These are phyloP conservation scores for Plantago elongata DNA, from an alignment of 257 asterid species.

Conservation along the genomic window DNA sequence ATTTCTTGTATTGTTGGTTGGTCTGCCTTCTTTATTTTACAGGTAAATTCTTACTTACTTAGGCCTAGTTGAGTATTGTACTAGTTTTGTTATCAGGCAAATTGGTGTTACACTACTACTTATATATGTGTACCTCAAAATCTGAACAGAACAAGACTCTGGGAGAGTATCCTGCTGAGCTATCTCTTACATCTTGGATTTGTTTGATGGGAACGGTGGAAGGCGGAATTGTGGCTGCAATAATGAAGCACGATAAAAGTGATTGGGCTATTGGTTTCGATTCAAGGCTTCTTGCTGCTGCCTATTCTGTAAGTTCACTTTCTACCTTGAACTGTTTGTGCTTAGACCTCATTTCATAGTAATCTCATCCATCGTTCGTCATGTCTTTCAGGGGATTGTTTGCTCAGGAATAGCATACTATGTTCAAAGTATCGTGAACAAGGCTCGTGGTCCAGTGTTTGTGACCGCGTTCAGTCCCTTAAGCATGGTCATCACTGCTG, in stretches of 20 bases:
- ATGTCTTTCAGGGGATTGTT: conserved; percentile 50
- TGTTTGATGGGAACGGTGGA: conserved; percentile 68
- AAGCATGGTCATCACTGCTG: conserved; percentile 70
- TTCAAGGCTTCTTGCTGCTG: conserved; percentile 77
- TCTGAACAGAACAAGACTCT: conserved; percentile 56
- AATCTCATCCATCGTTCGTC: not conserved
- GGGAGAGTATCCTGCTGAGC: conserved; percentile 77
- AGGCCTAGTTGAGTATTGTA: no score
- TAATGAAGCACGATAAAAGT: conserved; percentile 53
- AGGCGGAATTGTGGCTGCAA: conserved; percentile 64
- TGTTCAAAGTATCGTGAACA: conserved; percentile 65
- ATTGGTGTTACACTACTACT: no score
- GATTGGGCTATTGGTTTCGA: conserved; percentile 86
- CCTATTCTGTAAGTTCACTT: conserved; percentile 53
- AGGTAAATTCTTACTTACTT: conserved; percentile 32
- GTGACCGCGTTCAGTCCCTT: conserved; percentile 80
- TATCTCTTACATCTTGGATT: conserved; percentile 55
- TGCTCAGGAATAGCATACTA: conserved; percentile 91
- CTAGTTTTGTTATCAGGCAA: no score
- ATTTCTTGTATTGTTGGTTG: conserved; percentile 61
- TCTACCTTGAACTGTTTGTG: not conserved
- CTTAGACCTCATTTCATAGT: not conserved
- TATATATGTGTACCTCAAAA: no score
- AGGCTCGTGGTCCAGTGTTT: conserved; percentile 67
- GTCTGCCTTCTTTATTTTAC: conserved; percentile 79